Base-by-base conservation (phyloP, 306 rosid species). In the Cyclanthera cordifolia region DNA sequence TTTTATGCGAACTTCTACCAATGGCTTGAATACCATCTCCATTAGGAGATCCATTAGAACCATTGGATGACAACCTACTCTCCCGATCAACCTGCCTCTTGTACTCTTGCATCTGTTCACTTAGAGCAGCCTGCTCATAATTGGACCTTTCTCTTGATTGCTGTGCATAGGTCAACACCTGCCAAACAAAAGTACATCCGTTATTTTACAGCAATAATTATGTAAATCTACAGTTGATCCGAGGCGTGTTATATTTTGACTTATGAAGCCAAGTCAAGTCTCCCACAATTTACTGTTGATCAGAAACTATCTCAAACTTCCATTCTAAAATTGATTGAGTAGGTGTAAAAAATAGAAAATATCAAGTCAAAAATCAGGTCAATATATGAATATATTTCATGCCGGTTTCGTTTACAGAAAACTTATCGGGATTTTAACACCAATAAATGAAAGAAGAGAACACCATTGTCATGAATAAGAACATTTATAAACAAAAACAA, bases 11-110 rank as follows among this genome's bases (percentile, higher is more conserved):
- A 80, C 99, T 94, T 86, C 99, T 88, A 77, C 99, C 99, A 59
- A 94, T 94, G 71, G 95, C 91, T 86, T 90, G 99, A 85, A 90
- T 86, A 69, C 99, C 99, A 79, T 90, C 97, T 74, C 99, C 99
- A 79, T 94, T 94, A 32, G 99, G 99, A 74, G 99, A 94, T 27
- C 97, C 97, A 65, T 86, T 86, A 41, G 96, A 87, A 61, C 96
- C 94, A 78, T 86, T 87, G 66, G 96, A 88, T 67, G 87, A 84
- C 99, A 90, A 90, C 80, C 90, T 81, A 75, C 97, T 88, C 85
- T 94, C 99, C 59, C 99, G 95, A 75, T 94, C 99, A 57, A 94
- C 88, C 86, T 88, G 99, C 73, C 97, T 82, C 74, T 85, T 82
- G 82, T 88, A 94, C 24, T 94, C 99, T 79, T 94, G 99, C 97